Conservation (phyloP, 2,329 filamentous ascomycete genomes). For the Neurospora sp. region DNA sequence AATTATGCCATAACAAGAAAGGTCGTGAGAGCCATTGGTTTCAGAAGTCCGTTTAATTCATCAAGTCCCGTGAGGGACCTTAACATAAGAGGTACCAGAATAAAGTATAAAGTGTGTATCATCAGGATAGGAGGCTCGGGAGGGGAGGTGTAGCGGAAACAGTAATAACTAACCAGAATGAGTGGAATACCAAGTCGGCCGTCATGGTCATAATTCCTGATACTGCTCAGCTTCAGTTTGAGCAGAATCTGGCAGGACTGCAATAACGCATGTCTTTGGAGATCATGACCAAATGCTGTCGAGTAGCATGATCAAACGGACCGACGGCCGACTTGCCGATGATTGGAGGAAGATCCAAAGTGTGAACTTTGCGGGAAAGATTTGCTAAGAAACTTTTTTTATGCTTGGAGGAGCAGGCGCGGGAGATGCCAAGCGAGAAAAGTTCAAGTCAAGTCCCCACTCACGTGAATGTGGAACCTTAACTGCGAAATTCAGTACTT, state of each 20-base stretch:
- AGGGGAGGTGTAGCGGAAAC: constrained; percentile 7
- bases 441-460: neutral
- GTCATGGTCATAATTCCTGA: neutral
- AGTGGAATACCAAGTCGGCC: neutral
- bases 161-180: constrained; percentile 24
- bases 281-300: neutral
- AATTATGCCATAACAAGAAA: neutral
- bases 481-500: neutral
- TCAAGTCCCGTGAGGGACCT: constrained; percentile 48
- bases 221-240: neutral
- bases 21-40: constrained; percentile 6
- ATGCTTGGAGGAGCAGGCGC: neutral
- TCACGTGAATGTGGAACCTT: neutral
- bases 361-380: neutral
- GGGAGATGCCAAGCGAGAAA: neutral
- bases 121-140: constrained; percentile 46
- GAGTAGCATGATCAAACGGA: neutral
- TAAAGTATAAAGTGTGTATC: constrained; percentile 56
- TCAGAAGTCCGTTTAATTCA: constrained; percentile 90
- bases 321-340: neutral
- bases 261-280: neutral
- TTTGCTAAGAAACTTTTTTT: neutral
- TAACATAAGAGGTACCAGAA: constrained; percentile 99
- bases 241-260: neutral
- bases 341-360: neutral